Conservation (phyloP, 2,329 filamentous ascomycete species). For the Clonostachys rhizophaga region DNA sequence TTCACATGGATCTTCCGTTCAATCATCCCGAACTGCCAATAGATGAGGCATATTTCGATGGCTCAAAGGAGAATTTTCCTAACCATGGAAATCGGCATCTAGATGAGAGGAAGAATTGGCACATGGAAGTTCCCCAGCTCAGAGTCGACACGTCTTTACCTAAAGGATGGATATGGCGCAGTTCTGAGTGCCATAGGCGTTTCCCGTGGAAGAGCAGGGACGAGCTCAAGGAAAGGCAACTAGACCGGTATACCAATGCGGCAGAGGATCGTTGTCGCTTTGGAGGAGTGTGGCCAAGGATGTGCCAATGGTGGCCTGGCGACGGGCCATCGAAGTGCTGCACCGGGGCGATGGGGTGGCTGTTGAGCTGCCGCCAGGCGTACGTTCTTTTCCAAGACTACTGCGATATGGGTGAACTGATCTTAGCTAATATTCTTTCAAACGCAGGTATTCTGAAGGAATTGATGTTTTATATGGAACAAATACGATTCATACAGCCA, state of each 20-base stretch:
- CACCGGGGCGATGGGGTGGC: conserved; percentile 5
- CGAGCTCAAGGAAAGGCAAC: background rate
- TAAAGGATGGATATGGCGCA: conserved; percentile 2
- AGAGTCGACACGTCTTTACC: too few species aligned
- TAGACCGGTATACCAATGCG: background rate
- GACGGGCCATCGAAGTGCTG: conserved; percentile 1
- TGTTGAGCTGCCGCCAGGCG: conserved; percentile 4
- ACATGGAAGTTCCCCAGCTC: too few species aligned
- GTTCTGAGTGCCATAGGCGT: conserved; percentile 2
- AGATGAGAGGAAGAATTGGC: too few species aligned
- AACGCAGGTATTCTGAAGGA: conserved; percentile 5
- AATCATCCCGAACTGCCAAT: background rate
- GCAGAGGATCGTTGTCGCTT: background rate
- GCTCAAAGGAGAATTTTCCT: too few species aligned
- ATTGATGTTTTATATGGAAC: conserved; percentile 6
- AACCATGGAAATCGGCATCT: too few species aligned
- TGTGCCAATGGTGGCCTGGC: background rate
- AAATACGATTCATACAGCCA: conserved; percentile 5
- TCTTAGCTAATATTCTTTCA: background rate
- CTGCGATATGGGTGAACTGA: background rate
- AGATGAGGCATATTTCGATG: too few species aligned
- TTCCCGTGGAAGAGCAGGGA: background rate
- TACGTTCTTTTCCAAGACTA: background rate
- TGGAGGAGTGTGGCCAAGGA: background rate
- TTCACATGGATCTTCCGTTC: background rate